Conservation (phyloP, 2,329 filamentous ascomycete genomes). For the Coniella vitis region DNA sequence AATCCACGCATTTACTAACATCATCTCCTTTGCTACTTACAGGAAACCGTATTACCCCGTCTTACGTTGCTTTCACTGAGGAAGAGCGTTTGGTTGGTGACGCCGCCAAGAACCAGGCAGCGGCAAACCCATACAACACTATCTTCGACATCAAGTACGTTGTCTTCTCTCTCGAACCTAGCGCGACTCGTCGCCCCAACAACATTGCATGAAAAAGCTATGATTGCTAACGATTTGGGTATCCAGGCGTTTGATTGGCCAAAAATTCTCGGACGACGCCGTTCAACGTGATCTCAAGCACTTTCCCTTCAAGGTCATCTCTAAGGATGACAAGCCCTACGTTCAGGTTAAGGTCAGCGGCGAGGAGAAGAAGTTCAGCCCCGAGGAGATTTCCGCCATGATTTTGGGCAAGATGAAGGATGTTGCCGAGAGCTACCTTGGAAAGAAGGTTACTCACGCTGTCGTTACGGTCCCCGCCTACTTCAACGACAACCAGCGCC, state of each 20-base stretch:
- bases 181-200: background rate
- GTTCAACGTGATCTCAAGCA: constrained; percentile 94
- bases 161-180: background rate
- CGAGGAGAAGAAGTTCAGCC: constrained; percentile 64
- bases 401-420: constrained; percentile 82
- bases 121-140: constrained; percentile 68
- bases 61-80: constrained; percentile 93
- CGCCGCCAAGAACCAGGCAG: constrained; percentile 93
- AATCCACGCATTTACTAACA: background rate
- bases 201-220: no score
- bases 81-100: constrained; percentile 96
- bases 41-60: constrained; percentile 91
- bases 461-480: constrained; percentile 94
- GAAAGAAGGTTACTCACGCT: constrained; percentile 78
- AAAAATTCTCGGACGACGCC: constrained; percentile 76
- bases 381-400: constrained; percentile 76
- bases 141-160: constrained; percentile 80
- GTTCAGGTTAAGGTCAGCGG: constrained; percentile 68
- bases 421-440: constrained; percentile 70
- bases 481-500: constrained; percentile 97
- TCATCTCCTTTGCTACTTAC: background rate
- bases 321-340: constrained; percentile 84
- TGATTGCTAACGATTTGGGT: background rate
- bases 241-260: constrained; percentile 71
- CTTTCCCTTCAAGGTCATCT: constrained; percentile 91